phyloP scores from a whole-genome alignment of 257 asterid species.

The Haberlea rhodopensis region DNA sequence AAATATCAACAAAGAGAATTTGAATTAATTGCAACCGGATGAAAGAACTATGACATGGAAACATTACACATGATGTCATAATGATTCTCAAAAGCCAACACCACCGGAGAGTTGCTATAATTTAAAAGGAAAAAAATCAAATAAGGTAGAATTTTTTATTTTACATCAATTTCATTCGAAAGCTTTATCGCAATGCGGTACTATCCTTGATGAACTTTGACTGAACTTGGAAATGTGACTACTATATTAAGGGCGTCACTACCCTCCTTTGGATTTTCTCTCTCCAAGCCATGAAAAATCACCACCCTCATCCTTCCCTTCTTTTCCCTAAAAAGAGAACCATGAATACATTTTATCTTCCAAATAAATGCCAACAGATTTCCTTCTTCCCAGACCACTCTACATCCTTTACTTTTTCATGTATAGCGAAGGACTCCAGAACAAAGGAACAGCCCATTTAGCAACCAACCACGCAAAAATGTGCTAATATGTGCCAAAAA shows the following conservation, averaged over 20 bases:
- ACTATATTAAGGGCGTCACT: background rate
- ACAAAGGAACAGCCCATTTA: background rate
- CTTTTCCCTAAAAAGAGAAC: background rate
- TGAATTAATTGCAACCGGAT: background rate
- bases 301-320: background rate
- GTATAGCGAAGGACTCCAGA: background rate
- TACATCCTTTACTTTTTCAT: background rate
- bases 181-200: background rate
- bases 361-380: background rate
- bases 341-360: background rate
- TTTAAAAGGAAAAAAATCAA: constrained; percentile 5
- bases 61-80: constrained; percentile 1
- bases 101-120: background rate
- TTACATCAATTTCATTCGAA: background rate
- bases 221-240: background rate
- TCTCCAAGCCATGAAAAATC: background rate
- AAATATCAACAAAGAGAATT: constrained; percentile 21
- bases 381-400: background rate
- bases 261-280: background rate
- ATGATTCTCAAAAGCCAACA: constrained; percentile 4
- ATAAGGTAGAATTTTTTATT: background rate
- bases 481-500: background rate
- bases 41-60: constrained; percentile 3
- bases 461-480: background rate
- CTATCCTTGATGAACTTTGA: background rate